A percentile compares a stretch with the other conserved stretches of the same genome.
phyloP scores from a whole-genome alignment of 192 early-diverging fungal genomes.

The Coemansia sp. region DNA sequence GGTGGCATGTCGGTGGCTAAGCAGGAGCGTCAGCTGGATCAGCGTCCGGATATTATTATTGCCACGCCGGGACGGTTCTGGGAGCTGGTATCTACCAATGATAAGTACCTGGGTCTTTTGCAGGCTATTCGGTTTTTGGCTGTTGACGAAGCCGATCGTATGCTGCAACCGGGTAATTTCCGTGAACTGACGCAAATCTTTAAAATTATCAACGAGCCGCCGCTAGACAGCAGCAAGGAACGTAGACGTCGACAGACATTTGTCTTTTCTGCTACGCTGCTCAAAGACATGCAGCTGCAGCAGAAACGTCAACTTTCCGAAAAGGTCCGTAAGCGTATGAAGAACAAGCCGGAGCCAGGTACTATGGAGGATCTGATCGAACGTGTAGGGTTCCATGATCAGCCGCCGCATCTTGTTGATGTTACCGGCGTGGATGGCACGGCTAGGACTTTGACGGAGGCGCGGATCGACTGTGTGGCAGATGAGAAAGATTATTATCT shows the following conservation, averaged over 20 bases:
- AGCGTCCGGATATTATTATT: constrained; percentile 71
- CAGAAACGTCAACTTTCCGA: constrained; percentile 23
- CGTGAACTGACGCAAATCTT: constrained; percentile 69
- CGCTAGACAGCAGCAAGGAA: constrained; percentile 15
- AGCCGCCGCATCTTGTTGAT: constrained; percentile 76
- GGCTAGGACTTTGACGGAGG: constrained; percentile 72
- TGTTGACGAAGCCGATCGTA: constrained; percentile 83
- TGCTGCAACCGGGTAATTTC: constrained; percentile 81
- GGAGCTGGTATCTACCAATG: constrained; percentile 65
- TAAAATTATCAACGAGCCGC: constrained; percentile 44
- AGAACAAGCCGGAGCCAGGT: constrained; percentile 31
- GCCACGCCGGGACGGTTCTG: constrained; percentile 83
- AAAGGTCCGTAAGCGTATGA: constrained; percentile 26
- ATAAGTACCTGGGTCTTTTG: constrained; percentile 59
- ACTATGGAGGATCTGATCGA: constrained; percentile 75
- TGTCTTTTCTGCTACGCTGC: constrained; percentile 91
- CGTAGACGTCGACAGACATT: constrained; percentile 72
- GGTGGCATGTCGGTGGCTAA: constrained; percentile 95
- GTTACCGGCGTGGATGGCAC: constrained; percentile 67
- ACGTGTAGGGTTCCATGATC: constrained; percentile 75
- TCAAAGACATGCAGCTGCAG: constrained; percentile 51
- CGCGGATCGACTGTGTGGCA: constrained; percentile 82
- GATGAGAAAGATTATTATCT: constrained; percentile 82
- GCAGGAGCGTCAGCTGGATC: constrained; percentile 74
- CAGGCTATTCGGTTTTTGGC: constrained; percentile 69